Evolutionary conservation across 1,139 yeast species (phyloP).

Genomic region (Zygosaccharomyces sapae): DNA sequence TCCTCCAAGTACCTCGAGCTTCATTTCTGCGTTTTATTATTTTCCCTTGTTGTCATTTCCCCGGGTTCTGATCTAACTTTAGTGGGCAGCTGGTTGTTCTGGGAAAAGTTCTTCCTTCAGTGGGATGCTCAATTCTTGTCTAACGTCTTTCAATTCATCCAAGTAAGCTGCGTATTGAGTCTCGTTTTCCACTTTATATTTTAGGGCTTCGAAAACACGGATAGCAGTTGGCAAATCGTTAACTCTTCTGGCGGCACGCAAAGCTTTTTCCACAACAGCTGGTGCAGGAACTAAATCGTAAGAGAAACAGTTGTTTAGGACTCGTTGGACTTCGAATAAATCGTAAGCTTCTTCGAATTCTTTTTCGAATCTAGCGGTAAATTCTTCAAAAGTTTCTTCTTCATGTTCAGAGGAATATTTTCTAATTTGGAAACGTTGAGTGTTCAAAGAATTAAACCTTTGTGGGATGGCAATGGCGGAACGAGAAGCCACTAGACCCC

Average conservation of each 20-base stretch:
- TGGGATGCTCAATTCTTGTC: conserved; percentile 90
- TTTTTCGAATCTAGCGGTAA: conserved; percentile 88
- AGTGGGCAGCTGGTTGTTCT: conserved; percentile 12
- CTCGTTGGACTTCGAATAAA: conserved; percentile 91
- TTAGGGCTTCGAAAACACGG: conserved; percentile 91
- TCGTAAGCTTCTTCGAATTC: conserved; percentile 98
- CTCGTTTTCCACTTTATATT: conserved; percentile 90
- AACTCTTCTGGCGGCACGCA: conserved; percentile 97
- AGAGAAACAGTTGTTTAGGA: conserved; percentile 93
- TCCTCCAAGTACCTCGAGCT: not conserved
- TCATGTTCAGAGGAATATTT: conserved; percentile 59
- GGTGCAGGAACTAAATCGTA: conserved; percentile 99
- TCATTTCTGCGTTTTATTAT: conserved; percentile 1
- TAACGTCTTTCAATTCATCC: conserved; percentile 86
- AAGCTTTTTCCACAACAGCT: conserved; percentile 89
- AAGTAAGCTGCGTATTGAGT: conserved; percentile 93
- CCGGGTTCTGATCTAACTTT: too few relatives aligned
- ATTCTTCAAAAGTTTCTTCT: conserved; percentile 92
- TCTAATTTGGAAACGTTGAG: conserved; percentile 42
- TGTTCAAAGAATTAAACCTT: conserved; percentile 5
- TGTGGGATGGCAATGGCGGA: conserved; percentile 8
- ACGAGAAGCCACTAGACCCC: conserved; percentile 20
- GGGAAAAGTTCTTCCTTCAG: conserved; percentile 84
- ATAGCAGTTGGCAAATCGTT: conserved; percentile 98
- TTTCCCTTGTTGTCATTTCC: conserved; percentile 7